Percentiles rank a stretch among this genome's conserved stretches.
These are phyloP conservation scores for Cyclotella choctawhatcheeana DNA, from an alignment of 108 stramenopile genomes.

Conservation along the genomic window DNA sequence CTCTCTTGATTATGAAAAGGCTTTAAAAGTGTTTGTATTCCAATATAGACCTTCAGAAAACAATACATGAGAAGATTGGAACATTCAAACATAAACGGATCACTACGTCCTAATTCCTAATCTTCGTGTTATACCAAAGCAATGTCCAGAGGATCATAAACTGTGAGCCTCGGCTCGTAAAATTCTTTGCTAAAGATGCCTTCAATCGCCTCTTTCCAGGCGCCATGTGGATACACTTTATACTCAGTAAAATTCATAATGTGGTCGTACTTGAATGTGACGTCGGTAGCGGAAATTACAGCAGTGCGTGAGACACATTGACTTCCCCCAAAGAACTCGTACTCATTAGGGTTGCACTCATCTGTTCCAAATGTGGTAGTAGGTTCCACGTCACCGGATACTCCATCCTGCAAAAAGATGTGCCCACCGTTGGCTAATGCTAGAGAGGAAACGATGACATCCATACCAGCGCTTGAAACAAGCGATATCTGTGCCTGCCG, in stretches of 20 bases:
- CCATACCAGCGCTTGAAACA: constrained; percentile 73
- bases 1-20: constrained; percentile 16
- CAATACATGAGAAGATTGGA: background rate
- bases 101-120: background rate
- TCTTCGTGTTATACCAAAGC: constrained; percentile 16
- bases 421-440: constrained; percentile 62
- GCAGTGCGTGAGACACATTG: constrained; percentile 61
- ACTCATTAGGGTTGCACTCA: constrained; percentile 49
- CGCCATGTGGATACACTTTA: constrained; percentile 30
- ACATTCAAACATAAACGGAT: background rate
- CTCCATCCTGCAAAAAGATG: constrained; percentile 68
- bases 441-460: constrained; percentile 41
- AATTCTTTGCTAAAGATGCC: constrained; percentile 54
- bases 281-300: constrained; percentile 56
- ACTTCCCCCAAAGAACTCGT: constrained; percentile 67
- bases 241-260: constrained; percentile 33
- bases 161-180: constrained; percentile 57
- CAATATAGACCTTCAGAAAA: constrained; percentile 15
- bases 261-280: constrained; percentile 58
- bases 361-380: constrained; percentile 36
- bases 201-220: constrained; percentile 51
- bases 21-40: constrained; percentile 39
- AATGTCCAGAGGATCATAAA: constrained; percentile 58
- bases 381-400: constrained; percentile 31
- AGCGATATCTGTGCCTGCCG: constrained; percentile 74